Percentiles rank a stretch among this genome's conserved stretches.
Evolutionary conservation across 2,329 filamentous ascomycete species (phyloP).

Genomic region (Sclerotinia glacialis): DNA sequence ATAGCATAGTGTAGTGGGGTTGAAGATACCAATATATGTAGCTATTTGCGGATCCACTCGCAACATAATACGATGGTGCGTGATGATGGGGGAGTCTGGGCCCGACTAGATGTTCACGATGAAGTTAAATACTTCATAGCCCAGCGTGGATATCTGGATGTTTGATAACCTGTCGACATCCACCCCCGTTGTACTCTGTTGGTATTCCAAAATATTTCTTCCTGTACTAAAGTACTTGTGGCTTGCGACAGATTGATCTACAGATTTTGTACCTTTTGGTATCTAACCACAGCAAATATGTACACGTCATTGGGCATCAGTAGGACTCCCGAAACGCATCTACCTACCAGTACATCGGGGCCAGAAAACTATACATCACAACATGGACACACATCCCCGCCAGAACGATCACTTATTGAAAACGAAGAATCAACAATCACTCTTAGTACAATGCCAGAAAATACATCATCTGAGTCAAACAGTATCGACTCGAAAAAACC

Average conservation of each 20-base stretch:
- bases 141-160: not conserved
- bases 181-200: too few species aligned
- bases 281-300: not conserved
- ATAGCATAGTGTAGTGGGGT: not conserved
- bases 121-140: not conserved
- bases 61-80: not conserved
- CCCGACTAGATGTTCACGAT: not conserved
- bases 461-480: not conserved
- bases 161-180: not conserved
- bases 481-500: slow-evolving; percentile 6
- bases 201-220: not conserved
- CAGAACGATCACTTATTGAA: not conserved
- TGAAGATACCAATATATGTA: not conserved
- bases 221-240: not conserved
- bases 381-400: not conserved
- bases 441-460: not conserved
- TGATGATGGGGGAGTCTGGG: not conserved
- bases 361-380: not conserved
- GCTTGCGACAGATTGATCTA: not conserved
- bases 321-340: not conserved
- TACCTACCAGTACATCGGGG: not conserved
- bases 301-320: not conserved
- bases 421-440: not conserved
- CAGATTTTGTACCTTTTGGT: not conserved
- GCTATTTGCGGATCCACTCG: slow-evolving; percentile 8